These are phyloP conservation scores for Diaporthe longicolla DNA, from an alignment of 2,329 filamentous ascomycete species.

Conservation along the genomic window DNA sequence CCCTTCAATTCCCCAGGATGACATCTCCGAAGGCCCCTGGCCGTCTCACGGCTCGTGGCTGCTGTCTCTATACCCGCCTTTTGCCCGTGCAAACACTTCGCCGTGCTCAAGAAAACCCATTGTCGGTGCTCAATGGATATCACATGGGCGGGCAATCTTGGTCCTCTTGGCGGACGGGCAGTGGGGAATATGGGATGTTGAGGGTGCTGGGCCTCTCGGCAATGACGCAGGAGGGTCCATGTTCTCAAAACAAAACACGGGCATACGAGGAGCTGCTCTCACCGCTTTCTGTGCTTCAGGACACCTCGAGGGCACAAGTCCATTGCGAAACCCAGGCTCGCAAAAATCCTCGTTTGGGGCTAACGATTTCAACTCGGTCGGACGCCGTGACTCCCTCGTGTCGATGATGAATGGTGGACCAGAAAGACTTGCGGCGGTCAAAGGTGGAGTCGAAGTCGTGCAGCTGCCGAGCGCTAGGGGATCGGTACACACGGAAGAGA, in stretches of 20 bases:
- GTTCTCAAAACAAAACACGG: slow-evolving; percentile 65
- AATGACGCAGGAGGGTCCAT: slow-evolving; percentile 55
- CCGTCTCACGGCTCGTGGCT: slow-evolving; percentile 75
- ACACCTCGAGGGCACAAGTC: slow-evolving; percentile 72
- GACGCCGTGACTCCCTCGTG: slow-evolving; percentile 38
- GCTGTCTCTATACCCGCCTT: slow-evolving; percentile 72
- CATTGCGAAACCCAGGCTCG: slow-evolving; percentile 61
- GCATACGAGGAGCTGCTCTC: slow-evolving; percentile 70
- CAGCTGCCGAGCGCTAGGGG: slow-evolving; percentile 58
- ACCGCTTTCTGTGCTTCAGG: slow-evolving; percentile 72
- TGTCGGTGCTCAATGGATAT: slow-evolving; percentile 74
- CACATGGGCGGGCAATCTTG: slow-evolving; percentile 71
- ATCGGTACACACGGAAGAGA: slow-evolving; percentile 65
- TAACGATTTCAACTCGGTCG: slow-evolving; percentile 43
- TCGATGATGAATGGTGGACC: slow-evolving; percentile 60
- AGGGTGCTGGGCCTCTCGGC: slow-evolving; percentile 65
- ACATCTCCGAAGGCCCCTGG: slow-evolving; percentile 64
- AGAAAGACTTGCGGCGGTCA: slow-evolving; percentile 66
- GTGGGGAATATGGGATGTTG: slow-evolving; percentile 78
- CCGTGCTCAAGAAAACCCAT: slow-evolving; percentile 67
- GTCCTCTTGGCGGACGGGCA: slow-evolving; percentile 73
- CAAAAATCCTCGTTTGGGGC: slow-evolving; percentile 50
- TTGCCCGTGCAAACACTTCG: slow-evolving; percentile 62
- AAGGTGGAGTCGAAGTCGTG: slow-evolving; percentile 66
- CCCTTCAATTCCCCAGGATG: slow-evolving; percentile 66